Percentiles rank a stretch among this genome's conserved stretches.
phyloP scores from a whole-genome alignment of 371 early-diverging fungal species.

The Mucor piriformis region DNA sequence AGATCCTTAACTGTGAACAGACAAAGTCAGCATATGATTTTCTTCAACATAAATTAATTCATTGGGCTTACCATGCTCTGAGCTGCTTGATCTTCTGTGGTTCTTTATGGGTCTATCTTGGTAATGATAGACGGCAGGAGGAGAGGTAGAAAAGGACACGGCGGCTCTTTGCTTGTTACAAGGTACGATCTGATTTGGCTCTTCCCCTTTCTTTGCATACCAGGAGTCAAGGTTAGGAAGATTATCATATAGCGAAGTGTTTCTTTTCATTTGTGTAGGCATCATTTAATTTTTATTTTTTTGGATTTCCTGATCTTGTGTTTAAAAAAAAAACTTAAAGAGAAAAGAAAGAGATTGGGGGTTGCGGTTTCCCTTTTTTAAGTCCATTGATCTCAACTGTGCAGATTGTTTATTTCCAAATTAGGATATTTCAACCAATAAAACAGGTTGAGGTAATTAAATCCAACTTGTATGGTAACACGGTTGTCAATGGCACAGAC shows the following conservation, averaged over 20 bases:
- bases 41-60: too few relatives aligned
- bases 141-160: conserved; percentile 37
- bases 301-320: too few relatives aligned
- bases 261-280: conserved; percentile 6
- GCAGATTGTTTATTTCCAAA: conserved; percentile 2
- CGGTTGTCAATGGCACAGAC: conserved; percentile 7
- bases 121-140: conserved; percentile 36
- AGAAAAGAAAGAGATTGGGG: not conserved
- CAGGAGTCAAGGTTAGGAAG: conserved; percentile 40
- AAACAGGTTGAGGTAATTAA: not conserved
- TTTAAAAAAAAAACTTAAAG: conserved; percentile 1
- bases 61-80: conserved; percentile 26
- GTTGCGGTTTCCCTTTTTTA: conserved; percentile 1
- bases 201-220: conserved; percentile 23
- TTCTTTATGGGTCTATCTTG: conserved; percentile 4
- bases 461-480: not conserved
- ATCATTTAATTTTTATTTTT: not conserved
- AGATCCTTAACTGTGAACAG: conserved; percentile 20
- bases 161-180: conserved; percentile 11
- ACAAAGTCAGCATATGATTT: not conserved
- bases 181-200: conserved; percentile 8
- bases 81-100: conserved; percentile 20
- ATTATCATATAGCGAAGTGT: conserved; percentile 33
- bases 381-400: not conserved
- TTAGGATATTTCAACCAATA: conserved; percentile 6